Evolutionary conservation across 1,284 basidiomycete genomes (phyloP), one percentile per base, ranked within the genome.

Genomic region (Cutaneotrichosporon cavernicola): DNA sequence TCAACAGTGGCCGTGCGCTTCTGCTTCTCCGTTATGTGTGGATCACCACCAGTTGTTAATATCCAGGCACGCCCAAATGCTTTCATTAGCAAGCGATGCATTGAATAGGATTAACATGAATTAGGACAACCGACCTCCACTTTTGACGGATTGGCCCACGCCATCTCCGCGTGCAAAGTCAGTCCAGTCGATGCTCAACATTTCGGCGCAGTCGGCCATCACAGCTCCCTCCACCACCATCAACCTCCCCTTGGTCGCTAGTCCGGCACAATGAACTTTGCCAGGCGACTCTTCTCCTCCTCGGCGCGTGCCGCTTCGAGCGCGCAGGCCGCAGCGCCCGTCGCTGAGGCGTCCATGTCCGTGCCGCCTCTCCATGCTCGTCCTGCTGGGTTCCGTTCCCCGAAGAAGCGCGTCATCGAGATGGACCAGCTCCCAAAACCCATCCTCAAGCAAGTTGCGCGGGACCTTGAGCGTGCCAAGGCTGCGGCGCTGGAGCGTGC

Each of bases 351-450:
- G n/a, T 31, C 60, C 32, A 56, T 51, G 31, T 49, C 60, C 64
- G 34, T 30, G 16, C 56, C 40, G 14, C 60, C 50, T 26, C 30
- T 72, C 46, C 56, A 68, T 13, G 62, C 67, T 8, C 34, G 34
- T 5, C 34, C 34, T 13, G 34, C 34, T 9, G 34, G 34, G 8
- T 36, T 36, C 34, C 34, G 34, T 13, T 36, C 34, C 8, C 34
- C 34, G 8, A 36, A 36, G 34, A 36, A 36, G 34, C 34, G 34
- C 34, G 34, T 36, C 11, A 36, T 36, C 34, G 34, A 36, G 34
- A 36, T 46, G n/a, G 51, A 61, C 26, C 32, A 59, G 7, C 67
- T 75, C 21, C 74, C 74, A 13, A 65, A 63, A 13, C 62, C 63
- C 1, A 55, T 76, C 21, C 60, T 64, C 51, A 21, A 46, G 16